phyloP scores from a whole-genome alignment of 2,329 filamentous ascomycete species.

The Trichophyton rubrum region DNA sequence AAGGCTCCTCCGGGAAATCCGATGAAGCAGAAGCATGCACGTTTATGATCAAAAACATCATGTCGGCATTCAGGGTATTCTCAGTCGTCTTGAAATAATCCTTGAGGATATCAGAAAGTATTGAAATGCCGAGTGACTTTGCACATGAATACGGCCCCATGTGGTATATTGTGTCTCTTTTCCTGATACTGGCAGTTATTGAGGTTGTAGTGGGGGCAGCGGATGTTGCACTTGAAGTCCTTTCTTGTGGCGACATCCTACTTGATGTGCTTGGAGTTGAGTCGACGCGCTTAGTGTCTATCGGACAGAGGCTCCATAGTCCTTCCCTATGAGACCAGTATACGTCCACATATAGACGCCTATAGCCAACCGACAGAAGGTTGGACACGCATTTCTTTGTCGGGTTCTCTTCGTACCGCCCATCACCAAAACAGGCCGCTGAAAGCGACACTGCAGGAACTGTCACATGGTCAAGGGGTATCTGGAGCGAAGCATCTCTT shows the following conservation, averaged over 20 bases:
- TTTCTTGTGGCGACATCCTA: background rate
- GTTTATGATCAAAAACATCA: slow-evolving; percentile 45
- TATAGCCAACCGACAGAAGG: slow-evolving; percentile 47
- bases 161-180: slow-evolving; percentile 24
- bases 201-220: slow-evolving; percentile 3
- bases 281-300: slow-evolving; percentile 20
- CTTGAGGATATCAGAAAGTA: slow-evolving; percentile 39
- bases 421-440: slow-evolving; percentile 46
- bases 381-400: slow-evolving; percentile 49
- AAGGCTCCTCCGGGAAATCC: slow-evolving; percentile 31
- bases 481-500: slow-evolving; percentile 45
- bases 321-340: slow-evolving; percentile 48
- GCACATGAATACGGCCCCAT: slow-evolving; percentile 47
- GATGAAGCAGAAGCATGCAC: slow-evolving; percentile 43
- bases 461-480: slow-evolving; percentile 53
- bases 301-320: slow-evolving; percentile 51
- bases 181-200: background rate
- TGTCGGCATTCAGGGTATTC: slow-evolving; percentile 43
- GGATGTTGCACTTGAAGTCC: background rate
- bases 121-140: slow-evolving; percentile 37
- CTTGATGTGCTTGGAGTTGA: slow-evolving; percentile 1
- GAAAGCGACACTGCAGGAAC: slow-evolving; percentile 44
- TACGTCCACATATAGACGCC: slow-evolving; percentile 46
- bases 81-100: slow-evolving; percentile 43
- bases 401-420: slow-evolving; percentile 41